A percentile compares a stretch with the other conserved stretches of the same genome.
Evolutionary conservation across 441 rosid genomes (phyloP).

Genomic region (Euphorbia celastroides): DNA sequence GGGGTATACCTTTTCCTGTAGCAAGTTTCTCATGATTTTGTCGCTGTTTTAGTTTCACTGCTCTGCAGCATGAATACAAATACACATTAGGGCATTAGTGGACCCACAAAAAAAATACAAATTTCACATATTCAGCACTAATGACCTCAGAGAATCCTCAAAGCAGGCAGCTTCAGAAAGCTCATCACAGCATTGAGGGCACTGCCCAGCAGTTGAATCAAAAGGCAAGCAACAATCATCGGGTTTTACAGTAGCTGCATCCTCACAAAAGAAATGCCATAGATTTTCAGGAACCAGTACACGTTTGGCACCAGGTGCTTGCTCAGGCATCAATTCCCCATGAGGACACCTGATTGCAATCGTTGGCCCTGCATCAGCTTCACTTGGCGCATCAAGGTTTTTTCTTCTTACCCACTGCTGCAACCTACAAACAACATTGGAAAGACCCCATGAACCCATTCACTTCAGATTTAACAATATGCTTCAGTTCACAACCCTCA

Average conservation of each 20-base stretch:
- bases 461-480: conserved; percentile 6
- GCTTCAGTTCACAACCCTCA: neutral
- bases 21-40: conserved; percentile 89
- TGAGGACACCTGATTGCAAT: conserved; percentile 71
- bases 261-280: conserved; percentile 87
- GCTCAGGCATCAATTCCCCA: conserved; percentile 82
- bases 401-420: conserved; percentile 97
- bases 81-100: conserved; percentile 8
- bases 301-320: conserved; percentile 88
- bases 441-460: neutral
- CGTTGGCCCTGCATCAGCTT: conserved; percentile 94
- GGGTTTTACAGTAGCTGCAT: conserved; percentile 59
- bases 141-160: conserved; percentile 83
- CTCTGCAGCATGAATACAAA: conserved; percentile 50
- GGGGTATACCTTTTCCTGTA: conserved; percentile 53
- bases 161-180: conserved; percentile 90
- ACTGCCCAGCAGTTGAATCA: conserved; percentile 53
- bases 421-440: conserved; percentile 50
- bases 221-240: conserved; percentile 63
- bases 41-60: conserved; percentile 70
- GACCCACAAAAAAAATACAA: neutral
- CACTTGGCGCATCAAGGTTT: conserved; percentile 85
- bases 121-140: neutral
- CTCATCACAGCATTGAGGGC: conserved; percentile 66
- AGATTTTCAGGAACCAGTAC: conserved; percentile 75